These are phyloP conservation scores for Trametes versicolor DNA, from an alignment of 1,284 basidiomycete genomes.

Conservation along the genomic window DNA sequence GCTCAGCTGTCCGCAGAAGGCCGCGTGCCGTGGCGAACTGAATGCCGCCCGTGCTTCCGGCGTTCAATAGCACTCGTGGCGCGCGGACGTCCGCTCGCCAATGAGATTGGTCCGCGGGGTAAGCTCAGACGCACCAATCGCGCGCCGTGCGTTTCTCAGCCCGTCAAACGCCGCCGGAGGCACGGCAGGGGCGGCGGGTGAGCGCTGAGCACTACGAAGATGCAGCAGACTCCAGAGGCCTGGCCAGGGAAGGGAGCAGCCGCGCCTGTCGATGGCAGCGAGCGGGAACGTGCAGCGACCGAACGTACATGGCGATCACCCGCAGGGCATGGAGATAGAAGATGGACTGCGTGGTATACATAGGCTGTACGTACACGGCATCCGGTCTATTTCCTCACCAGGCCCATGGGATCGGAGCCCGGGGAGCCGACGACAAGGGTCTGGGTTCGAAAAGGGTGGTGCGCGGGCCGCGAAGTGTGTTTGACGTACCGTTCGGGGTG, in stretches of 20 bases:
- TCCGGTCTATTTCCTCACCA: constrained; percentile 13
- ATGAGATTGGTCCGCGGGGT: not conserved
- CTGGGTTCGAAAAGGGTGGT: constrained; percentile 12
- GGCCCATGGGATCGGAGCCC: constrained; percentile 24
- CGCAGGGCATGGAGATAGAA: constrained; percentile 15
- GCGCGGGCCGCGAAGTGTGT: constrained; percentile 6
- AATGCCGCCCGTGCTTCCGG: not conserved
- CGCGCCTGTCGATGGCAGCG: not conserved
- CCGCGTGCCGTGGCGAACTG: not conserved
- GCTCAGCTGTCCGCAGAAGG: not conserved
- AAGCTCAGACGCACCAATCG: constrained; percentile 26
- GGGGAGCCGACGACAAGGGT: constrained; percentile 30
- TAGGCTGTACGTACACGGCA: constrained; percentile 19
- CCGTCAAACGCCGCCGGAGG: constrained; percentile 8
- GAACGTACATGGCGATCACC: not conserved
- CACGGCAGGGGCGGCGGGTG: not conserved
- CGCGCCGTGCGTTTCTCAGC: constrained; percentile 20
- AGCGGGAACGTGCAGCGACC: not conserved
- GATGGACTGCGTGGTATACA: constrained; percentile 1
- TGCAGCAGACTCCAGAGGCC: not conserved
- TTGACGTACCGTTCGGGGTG: not conserved
- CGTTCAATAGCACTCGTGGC: not conserved
- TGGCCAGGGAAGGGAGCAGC: constrained; percentile 13
- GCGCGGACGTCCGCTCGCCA: not conserved
- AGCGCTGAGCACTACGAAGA: not conserved